Percentiles rank a stretch among this genome's conserved stretches.
Conservation (phyloP, 805 yeast species). For the Wickerhamiella parazyma region DNA sequence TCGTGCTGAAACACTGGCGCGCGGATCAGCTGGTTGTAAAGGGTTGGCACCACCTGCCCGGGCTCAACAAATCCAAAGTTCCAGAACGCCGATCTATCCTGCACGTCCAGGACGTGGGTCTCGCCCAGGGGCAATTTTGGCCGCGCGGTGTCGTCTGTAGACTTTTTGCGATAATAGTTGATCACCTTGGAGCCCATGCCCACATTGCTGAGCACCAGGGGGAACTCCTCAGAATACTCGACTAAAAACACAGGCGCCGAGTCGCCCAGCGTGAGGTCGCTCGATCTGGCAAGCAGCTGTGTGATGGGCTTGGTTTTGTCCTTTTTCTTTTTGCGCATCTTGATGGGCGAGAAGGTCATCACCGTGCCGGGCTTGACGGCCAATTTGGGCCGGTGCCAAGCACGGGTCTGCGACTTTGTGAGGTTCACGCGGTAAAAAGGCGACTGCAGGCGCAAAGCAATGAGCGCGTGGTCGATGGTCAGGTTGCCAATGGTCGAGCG, state of each 20-base stretch:
- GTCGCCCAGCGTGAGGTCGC: slow-evolving; percentile 75
- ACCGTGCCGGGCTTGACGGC: slow-evolving; percentile 63
- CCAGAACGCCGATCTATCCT: slow-evolving; percentile 96
- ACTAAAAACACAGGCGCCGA: slow-evolving; percentile 60
- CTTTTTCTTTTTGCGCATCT: slow-evolving; percentile 69
- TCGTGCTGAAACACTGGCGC: slow-evolving; percentile 93
- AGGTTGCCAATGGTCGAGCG: slow-evolving; percentile 86
- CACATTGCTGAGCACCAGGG: slow-evolving; percentile 66
- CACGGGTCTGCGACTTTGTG: slow-evolving; percentile 51
- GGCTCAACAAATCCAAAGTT: slow-evolving; percentile 93
- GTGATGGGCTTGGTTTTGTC: slow-evolving; percentile 73
- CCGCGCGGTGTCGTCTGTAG: slow-evolving; percentile 66
- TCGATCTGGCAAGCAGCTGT: slow-evolving; percentile 55
- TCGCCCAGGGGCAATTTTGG: slow-evolving; percentile 88
- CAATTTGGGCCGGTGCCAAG: slow-evolving; percentile 70
- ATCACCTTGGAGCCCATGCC: slow-evolving; percentile 95
- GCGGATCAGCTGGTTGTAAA: slow-evolving; percentile 79
- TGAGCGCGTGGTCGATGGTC: slow-evolving; percentile 79
- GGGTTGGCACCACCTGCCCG: slow-evolving; percentile 85
- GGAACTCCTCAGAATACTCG: slow-evolving; percentile 86
- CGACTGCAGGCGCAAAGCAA: slow-evolving; percentile 73
- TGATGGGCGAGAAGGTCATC: slow-evolving; percentile 61
- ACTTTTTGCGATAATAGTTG: slow-evolving; percentile 78
- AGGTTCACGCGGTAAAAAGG: slow-evolving; percentile 80
- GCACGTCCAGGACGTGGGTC: slow-evolving; percentile 89